Conservation (phyloP, 2,329 filamentous ascomycete genomes). For the Penicillium fuscoglaucum region DNA sequence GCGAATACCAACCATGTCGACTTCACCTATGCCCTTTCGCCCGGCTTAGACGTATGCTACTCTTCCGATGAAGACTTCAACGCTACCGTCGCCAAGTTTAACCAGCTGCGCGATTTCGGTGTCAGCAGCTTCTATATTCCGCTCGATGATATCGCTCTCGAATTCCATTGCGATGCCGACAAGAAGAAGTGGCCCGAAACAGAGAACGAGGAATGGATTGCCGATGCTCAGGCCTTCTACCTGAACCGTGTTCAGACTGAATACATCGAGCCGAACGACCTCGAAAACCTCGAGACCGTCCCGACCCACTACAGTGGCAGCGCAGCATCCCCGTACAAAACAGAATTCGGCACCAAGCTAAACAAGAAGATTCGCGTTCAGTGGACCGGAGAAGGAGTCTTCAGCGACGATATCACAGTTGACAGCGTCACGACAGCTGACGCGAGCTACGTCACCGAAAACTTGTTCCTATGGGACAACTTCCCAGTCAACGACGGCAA, state of each 20-base stretch:
- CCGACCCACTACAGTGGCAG: not conserved
- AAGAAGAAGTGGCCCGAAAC: not conserved
- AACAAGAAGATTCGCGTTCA: conserved; percentile 28
- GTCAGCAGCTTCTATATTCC: not conserved
- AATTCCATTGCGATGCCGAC: not conserved
- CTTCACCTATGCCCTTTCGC: not conserved
- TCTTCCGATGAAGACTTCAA: not conserved
- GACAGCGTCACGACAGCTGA: conserved; percentile 5
- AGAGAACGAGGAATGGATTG: not conserved
- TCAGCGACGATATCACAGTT: conserved; percentile 23
- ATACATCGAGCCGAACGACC: not conserved
- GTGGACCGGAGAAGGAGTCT: conserved; percentile 28
- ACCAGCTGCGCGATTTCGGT: not conserved
- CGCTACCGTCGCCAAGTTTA: not conserved
- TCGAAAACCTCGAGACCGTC: not conserved
- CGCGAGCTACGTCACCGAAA: conserved; percentile 24
- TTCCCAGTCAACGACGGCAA: conserved; percentile 29
- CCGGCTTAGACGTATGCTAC: not conserved
- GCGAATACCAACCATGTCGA: conserved; percentile 1
- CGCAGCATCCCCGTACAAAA: not conserved
- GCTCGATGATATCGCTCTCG: not conserved
- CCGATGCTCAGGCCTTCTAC: conserved; percentile 1
- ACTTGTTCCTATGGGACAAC: conserved; percentile 27
- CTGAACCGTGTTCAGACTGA: conserved; percentile 1
- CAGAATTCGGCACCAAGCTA: conserved; percentile 21